Evolutionary conservation across 106 monocot species (phyloP).

Genomic region (Narthecium ossifragum): DNA sequence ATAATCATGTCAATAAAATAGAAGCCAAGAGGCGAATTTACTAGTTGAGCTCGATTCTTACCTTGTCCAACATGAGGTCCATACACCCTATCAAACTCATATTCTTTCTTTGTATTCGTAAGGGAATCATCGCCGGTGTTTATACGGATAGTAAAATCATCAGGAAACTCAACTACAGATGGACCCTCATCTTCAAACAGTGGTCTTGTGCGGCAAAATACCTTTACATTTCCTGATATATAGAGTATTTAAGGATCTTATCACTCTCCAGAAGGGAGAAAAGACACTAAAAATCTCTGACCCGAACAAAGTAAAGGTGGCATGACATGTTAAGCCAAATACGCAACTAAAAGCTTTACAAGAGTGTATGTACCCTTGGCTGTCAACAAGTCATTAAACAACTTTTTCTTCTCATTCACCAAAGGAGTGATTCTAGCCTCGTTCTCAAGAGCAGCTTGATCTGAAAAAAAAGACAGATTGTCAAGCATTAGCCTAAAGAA

Average conservation of each 20-base stretch:
- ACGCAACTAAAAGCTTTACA: background rate
- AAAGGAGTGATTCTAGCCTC: constrained; percentile 80
- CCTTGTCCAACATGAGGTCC: constrained; percentile 98
- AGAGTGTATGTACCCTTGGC: constrained; percentile 47
- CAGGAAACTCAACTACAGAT: constrained; percentile 86
- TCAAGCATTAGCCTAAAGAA: no score
- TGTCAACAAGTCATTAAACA: constrained; percentile 90
- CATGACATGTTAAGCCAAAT: no score
- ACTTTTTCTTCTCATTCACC: constrained; percentile 79
- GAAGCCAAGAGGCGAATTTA: background rate
- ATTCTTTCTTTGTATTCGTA: constrained; percentile 79
- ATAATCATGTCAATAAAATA: no score
- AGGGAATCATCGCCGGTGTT: constrained; percentile 78
- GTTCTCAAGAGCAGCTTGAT: constrained; percentile 81
- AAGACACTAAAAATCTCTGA: no score
- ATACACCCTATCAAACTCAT: constrained; percentile 96
- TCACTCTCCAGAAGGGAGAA: no score
- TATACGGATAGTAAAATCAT: constrained; percentile 79
- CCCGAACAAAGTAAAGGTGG: no score
- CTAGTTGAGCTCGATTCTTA: constrained; percentile 5
- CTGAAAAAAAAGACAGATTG: constrained; percentile 29
- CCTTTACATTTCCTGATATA: constrained; percentile 76
- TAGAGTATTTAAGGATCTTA: no score
- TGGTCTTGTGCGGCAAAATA: constrained; percentile 88
- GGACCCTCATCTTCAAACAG: constrained; percentile 90